A percentile compares a stretch with the other conserved stretches of the same genome.
phyloP scores from a whole-genome alignment of 2,329 filamentous ascomycete species.

The Immersiporthe knoxdaviesiana region DNA sequence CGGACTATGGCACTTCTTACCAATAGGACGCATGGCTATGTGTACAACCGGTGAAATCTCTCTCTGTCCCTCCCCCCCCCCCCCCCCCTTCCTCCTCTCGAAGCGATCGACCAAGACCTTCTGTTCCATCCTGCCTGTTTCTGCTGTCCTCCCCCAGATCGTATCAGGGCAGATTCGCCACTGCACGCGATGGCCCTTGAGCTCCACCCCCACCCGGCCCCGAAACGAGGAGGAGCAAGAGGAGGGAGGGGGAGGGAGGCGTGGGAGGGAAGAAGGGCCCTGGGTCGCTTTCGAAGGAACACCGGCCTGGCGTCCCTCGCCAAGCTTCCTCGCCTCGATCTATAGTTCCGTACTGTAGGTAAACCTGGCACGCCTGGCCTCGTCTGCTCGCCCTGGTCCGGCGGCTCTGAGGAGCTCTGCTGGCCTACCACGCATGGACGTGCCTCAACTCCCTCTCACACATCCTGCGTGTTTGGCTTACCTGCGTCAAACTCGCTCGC shows the following conservation, averaged over 20 bases:
- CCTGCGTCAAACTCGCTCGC: neutral
- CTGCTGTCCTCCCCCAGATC: too few species aligned
- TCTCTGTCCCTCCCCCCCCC: too few species aligned
- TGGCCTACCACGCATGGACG: neutral
- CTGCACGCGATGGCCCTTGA: neutral
- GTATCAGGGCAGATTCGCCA: neutral
- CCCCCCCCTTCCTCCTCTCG: neutral
- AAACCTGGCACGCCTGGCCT: too few species aligned
- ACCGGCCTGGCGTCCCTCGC: neutral
- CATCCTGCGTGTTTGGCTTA: slow-evolving; percentile 12
- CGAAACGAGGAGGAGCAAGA: neutral
- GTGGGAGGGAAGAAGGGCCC: too few species aligned
- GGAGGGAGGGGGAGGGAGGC: too few species aligned
- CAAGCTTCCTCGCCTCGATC: neutral
- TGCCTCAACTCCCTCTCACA: neutral
- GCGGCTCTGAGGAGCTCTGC: neutral
- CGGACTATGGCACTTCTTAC: neutral
- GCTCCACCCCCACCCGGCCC: neutral
- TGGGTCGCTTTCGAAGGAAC: neutral
- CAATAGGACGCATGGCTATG: neutral
- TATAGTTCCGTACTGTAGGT: neutral
- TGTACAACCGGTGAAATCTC: neutral
- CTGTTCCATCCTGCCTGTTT: too few species aligned
- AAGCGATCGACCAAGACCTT: too few species aligned
- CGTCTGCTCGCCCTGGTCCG: neutral